Evolutionary conservation across 192 early-diverging fungal genomes (phyloP), one percentile per base, ranked within the genome.

Genomic region (Coemansia sp.): DNA sequence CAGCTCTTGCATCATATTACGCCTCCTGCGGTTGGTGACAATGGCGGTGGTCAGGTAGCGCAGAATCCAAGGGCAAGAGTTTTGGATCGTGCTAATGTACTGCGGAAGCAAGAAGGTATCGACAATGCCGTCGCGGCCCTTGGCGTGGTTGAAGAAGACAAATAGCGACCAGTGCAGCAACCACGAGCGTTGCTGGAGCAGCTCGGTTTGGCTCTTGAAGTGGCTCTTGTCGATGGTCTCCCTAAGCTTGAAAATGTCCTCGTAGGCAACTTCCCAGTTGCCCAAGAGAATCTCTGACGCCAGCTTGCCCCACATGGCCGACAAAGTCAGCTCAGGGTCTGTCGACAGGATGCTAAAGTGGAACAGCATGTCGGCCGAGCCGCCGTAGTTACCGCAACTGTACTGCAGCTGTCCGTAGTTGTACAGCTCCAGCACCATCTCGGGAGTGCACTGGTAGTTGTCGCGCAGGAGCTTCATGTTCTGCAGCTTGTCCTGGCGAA

Each of bases 61-160:
- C 58, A 98, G 87, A 21, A 97, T 89, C 93, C 94, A 96, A 39
- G 96, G 96, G 61, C 93, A 97, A 3, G 93, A 83, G 17, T 93
- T 95, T 75, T 98, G 95, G 70, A 98, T 95, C 6, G 95, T 93
- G 87, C 95, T 98, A 76, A 95, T 87, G 82, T 98, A 98, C 61
- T 85, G 84, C 53, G 93, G 88, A 62, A 86, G 82, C 72, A 97
- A 83, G 83, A 96, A 94, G 67, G 95, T 85, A 74, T 98, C 96
- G 41, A 95, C 84, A 60, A 97, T 89, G 63, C 85, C 91, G 80
- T 98, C 95, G 43, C 92, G 91, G 32, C 96, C 93, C 79, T 91
- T 92, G 55, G 94, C 90, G 79, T 97, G 96, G 83, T 96, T 96
- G 82, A 98, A 97, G 84, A 95, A 97, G 38, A 98, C 94, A 81